Evolutionary conservation across 2,329 filamentous ascomycete species (phyloP), one percentile per base, ranked within the genome.

Genomic region (Fusarium hostae): DNA sequence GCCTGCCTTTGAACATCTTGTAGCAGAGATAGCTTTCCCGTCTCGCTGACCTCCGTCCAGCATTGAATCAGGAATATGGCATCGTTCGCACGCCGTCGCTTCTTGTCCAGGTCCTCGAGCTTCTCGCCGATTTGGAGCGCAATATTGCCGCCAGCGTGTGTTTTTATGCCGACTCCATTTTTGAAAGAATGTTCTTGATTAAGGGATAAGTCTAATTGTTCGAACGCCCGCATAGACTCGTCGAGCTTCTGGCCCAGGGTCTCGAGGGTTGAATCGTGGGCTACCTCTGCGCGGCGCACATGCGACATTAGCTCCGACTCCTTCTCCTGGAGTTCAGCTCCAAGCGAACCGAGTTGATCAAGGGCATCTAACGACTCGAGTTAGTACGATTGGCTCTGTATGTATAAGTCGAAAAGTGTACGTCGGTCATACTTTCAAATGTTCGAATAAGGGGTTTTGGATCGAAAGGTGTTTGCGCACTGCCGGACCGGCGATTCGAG

Each of bases 361-460:
- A 94, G 82, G 30, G 89, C 88, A 82, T 86, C 89, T 91, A 54
- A 9, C 62, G 26, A 40, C 26, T 43, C 10, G 16, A 34, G 59
- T 72, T 56, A 77, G 72, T 57, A 57, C 57, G 45, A 24, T 22
- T 52, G 48, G 45, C 28, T 55, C 47, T 28, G 32, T n/a, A 22
- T 50, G 6, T 13, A n/a, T 7, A 16, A 35, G 55, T 45, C 66
- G 44, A 28, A 28, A 26, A 39, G 44, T 66, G 15, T 26, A 59
- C 30, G 44, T 34, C 39, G 12, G 34, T 30, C 83, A 71, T 84
- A 90, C 89, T 90, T 79, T 99, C 96, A 80, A 99, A 99, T 2
- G 94, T 95, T 66, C 96, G 91, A 77, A 99, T 99, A 75, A 99
- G 86, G 35, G 96, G 97, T 82, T 99, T 99, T 1, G 96, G 94